Percentiles rank a stretch among this genome's conserved stretches.
phyloP scores from a whole-genome alignment of 106 monocot species.

The Acorus gramineus region DNA sequence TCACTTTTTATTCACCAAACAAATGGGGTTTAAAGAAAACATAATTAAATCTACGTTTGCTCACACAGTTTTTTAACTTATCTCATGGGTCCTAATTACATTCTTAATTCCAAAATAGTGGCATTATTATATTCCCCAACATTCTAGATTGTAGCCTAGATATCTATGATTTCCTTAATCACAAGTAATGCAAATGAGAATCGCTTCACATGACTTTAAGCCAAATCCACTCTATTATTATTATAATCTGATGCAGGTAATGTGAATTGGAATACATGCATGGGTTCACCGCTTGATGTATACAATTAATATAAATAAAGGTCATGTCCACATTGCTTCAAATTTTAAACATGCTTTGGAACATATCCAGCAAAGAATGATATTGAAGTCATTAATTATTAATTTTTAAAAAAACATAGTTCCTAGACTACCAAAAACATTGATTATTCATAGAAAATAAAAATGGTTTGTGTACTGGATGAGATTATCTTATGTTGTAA shows the following conservation, averaged over 20 bases:
- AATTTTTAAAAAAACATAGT: not conserved
- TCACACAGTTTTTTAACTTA: not conserved
- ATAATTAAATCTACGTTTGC: not conserved
- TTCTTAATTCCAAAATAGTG: slow-evolving; percentile 6
- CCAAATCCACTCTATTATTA: slow-evolving; percentile 24
- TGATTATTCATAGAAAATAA: not conserved
- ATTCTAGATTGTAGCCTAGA: slow-evolving; percentile 10
- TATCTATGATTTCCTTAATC: slow-evolving; percentile 13
- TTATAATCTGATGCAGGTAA: slow-evolving; percentile 16
- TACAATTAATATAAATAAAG: not conserved
- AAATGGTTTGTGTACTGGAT: slow-evolving; percentile 4
- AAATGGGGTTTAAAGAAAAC: too few relatives aligned
- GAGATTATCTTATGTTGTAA: slow-evolving; percentile 6
- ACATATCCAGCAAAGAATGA: slow-evolving; percentile 18
- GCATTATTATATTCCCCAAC: slow-evolving; percentile 1
- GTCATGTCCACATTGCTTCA: slow-evolving; percentile 12
- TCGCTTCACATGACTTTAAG: slow-evolving; percentile 38
- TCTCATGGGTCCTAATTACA: not conserved
- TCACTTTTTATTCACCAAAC: too few relatives aligned
- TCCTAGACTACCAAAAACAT: not conserved
- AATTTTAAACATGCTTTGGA: slow-evolving; percentile 12
- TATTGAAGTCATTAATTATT: slow-evolving; percentile 14
- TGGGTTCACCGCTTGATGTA: not conserved
- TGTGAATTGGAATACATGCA: slow-evolving; percentile 13
- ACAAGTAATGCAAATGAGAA: slow-evolving; percentile 10